phyloP scores from a whole-genome alignment of 2,329 filamentous ascomycete species.

The Ophiostoma sp. region DNA sequence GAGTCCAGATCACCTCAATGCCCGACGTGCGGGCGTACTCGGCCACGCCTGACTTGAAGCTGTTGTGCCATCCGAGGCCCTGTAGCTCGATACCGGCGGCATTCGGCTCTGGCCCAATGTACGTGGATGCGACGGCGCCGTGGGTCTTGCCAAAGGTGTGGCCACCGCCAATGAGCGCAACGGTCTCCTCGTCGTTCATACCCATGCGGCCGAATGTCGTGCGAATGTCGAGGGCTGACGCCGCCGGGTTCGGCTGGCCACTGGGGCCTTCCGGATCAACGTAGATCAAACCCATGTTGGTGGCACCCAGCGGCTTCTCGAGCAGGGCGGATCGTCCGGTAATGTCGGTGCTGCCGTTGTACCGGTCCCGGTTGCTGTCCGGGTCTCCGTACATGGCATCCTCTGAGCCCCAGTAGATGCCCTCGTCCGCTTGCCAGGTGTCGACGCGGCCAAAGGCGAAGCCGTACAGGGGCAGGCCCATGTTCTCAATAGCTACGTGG shows the following conservation, averaged over 20 bases:
- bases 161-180: slow-evolving; percentile 71
- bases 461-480: slow-evolving; percentile 68
- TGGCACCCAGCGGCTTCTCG: slow-evolving; percentile 61
- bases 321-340: slow-evolving; percentile 53
- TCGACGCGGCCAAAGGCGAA: slow-evolving; percentile 68
- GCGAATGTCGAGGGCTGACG: slow-evolving; percentile 66
- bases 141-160: slow-evolving; percentile 79
- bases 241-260: slow-evolving; percentile 62
- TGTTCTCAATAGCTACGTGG: slow-evolving; percentile 71
- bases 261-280: slow-evolving; percentile 76
- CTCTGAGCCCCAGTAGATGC: slow-evolving; percentile 72
- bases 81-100: slow-evolving; percentile 59
- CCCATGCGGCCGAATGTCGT: slow-evolving; percentile 72
- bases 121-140: slow-evolving; percentile 58
- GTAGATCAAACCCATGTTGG: slow-evolving; percentile 75
- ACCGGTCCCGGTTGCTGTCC: slow-evolving; percentile 31
- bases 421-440: slow-evolving; percentile 70
- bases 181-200: slow-evolving; percentile 78
- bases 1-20: slow-evolving; percentile 74
- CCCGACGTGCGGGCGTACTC: slow-evolving; percentile 68
- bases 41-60: slow-evolving; percentile 60
- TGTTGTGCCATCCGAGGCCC: slow-evolving; percentile 68
- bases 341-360: slow-evolving; percentile 68
- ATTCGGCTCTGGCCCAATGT: slow-evolving; percentile 63
- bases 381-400: slow-evolving; percentile 37